Evolutionary conservation across 2,329 filamentous ascomycete genomes (phyloP), one percentile per base, ranked within the genome.

Genomic region (Ophiostoma piceae): DNA sequence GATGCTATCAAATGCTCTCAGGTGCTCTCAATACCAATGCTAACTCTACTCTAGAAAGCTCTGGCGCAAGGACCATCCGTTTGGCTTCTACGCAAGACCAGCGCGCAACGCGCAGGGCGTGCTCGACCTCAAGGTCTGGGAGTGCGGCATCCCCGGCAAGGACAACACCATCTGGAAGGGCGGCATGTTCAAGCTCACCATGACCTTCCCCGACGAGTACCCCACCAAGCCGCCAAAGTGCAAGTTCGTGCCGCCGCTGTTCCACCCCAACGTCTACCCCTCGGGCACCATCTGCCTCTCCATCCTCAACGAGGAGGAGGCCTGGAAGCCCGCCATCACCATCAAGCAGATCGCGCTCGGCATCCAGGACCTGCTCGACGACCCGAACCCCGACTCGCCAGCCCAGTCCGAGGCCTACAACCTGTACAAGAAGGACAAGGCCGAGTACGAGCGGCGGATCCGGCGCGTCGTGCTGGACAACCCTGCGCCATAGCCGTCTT

Each of bases 171-270:
- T 98, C 29, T 99, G 95, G 95, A 94, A 96, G 77, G 94, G 94
- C n/a, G 95, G 95, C 1, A 82, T 97, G 12, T 98, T 98, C 83
- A 99, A 98, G 83, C 83, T 99, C 71, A 92, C 91, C 71, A 90
- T 99, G 76, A 88, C 86, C 12, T 99, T 99, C 76, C 95, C 96
- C 0, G 95, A 99, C 76, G 94, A 99, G 77, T 99, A 99, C 79
- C 95, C 95, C 19, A 99, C 96, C 68, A 99, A 99, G 80, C 95
- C 95, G 41, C 95, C 95, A 1, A 99, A 99, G 82, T 99, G 95
- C 88, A 97, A 97, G 86, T 99, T 99, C 77, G 87, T 90, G 0
- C 95, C 95, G 14, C 94, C 95, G 29, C 88, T 99, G 57, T 99
- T 99, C 83, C 95, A 99, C 77, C 95, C 95, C 0, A 99, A 99